Evolutionary conservation across 768 basidiomycete genomes (phyloP).

Genomic region (Mrakia blollopis): DNA sequence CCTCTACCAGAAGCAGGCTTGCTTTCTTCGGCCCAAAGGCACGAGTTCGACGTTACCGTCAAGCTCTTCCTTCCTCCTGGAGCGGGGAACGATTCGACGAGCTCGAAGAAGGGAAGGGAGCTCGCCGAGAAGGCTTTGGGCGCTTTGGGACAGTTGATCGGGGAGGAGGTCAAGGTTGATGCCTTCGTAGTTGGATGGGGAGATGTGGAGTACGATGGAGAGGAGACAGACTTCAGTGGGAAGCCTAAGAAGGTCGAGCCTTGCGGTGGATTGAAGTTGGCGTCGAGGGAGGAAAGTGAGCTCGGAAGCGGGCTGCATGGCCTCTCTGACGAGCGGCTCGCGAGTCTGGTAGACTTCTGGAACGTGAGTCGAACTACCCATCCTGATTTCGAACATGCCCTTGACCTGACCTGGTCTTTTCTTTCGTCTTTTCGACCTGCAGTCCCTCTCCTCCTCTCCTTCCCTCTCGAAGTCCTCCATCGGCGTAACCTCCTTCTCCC

Average conservation of each 20-base stretch:
- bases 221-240: constrained; percentile 18
- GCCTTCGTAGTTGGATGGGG: constrained; percentile 15
- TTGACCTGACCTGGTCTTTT: background rate
- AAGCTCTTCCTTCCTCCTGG: constrained; percentile 29
- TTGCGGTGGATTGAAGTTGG: background rate
- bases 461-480: background rate
- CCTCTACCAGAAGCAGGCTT: background rate
- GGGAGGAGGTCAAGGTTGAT: background rate
- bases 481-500: constrained; percentile 27
- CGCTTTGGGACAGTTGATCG: background rate
- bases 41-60: constrained; percentile 14
- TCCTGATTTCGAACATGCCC: too few species aligned
- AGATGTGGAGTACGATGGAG: constrained; percentile 20
- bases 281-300: background rate
- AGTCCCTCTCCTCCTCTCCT: constrained; percentile 1
- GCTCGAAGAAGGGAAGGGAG: background rate
- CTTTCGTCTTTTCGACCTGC: background rate
- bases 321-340: background rate
- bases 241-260: background rate
- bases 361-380: background rate
- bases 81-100: background rate
- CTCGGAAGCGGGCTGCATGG: background rate
- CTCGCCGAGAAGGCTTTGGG: background rate
- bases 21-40: background rate
- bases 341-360: constrained; percentile 12